These are phyloP conservation scores for Lachnellula occidentalis DNA, from an alignment of 2,329 filamentous ascomycete genomes.

Conservation along the genomic window DNA sequence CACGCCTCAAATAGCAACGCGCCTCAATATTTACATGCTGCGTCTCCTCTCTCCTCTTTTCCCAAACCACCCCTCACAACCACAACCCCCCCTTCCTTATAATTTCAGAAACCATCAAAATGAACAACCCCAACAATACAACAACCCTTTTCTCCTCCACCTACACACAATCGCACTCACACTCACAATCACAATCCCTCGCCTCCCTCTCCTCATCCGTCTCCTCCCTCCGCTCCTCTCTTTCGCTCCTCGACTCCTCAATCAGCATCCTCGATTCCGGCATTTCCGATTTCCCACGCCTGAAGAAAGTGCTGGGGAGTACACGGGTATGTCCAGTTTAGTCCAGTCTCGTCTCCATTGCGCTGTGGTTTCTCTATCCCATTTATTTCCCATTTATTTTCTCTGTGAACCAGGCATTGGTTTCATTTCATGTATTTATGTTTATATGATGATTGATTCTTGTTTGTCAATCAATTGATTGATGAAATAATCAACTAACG, in stretches of 20 bases:
- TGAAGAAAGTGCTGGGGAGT: slow-evolving; percentile 32
- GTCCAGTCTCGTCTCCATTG: not conserved
- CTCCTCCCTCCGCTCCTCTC: slow-evolving; percentile 33
- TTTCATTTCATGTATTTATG: not conserved
- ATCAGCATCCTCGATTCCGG: slow-evolving; percentile 27
- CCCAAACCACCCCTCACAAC: too few species aligned
- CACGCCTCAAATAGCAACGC: too few species aligned
- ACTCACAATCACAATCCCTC: slow-evolving; percentile 10
- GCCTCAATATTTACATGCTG: too few species aligned
- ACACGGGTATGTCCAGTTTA: slow-evolving; percentile 32
- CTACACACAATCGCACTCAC: slow-evolving; percentile 17
- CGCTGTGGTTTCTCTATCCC: too few species aligned
- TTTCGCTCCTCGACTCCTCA: slow-evolving; percentile 33
- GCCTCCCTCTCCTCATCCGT: slow-evolving; percentile 33
- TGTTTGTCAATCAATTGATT: too few species aligned
- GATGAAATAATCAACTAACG: not conserved
- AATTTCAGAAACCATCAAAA: not conserved
- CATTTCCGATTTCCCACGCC: slow-evolving; percentile 31
- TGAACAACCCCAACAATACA: slow-evolving; percentile 4
- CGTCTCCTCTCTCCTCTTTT: too few species aligned
- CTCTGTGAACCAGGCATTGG: not conserved
- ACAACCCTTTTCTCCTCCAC: slow-evolving; percentile 18
- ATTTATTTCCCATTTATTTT: not conserved
- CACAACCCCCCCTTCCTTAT: too few species aligned
- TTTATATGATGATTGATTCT: too few species aligned